Evolutionary conservation across 257 asterid species (phyloP).

Genomic region (Prunella vulgaris): DNA sequence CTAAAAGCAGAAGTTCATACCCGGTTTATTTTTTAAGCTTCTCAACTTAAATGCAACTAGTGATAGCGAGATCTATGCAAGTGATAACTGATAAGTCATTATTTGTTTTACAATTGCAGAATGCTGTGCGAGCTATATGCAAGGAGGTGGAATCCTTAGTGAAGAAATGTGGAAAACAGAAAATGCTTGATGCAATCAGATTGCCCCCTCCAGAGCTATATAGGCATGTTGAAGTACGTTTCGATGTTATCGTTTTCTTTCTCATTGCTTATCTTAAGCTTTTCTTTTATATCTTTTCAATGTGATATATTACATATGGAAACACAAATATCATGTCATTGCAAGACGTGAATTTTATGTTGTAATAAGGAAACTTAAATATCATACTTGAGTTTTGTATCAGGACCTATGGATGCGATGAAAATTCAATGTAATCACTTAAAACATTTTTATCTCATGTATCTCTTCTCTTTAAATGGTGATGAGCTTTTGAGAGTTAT

Average conservation of each 20-base stretch:
- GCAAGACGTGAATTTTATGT: constrained; percentile 1
- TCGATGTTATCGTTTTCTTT: constrained; percentile 13
- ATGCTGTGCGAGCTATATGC: constrained; percentile 80
- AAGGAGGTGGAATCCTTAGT: constrained; percentile 68
- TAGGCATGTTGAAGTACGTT: constrained; percentile 81
- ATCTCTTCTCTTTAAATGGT: constrained; percentile 4
- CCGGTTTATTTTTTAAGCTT: constrained; percentile 8
- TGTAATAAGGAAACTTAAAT: too few relatives aligned
- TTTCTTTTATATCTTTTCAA: not conserved
- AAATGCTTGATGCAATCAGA: constrained; percentile 86
- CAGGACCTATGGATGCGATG: not conserved
- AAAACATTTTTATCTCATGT: not conserved
- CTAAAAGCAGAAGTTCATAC: not conserved
- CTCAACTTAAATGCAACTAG: not conserved
- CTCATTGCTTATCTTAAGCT: not conserved
- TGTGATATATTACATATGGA: not conserved
- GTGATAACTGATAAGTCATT: constrained; percentile 10
- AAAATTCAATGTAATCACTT: not conserved
- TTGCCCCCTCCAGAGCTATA: constrained; percentile 93
- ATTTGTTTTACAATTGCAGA: constrained; percentile 44
- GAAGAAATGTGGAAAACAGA: constrained; percentile 86
- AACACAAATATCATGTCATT: constrained; percentile 1
- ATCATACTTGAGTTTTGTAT: not conserved
- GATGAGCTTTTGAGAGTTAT: constrained; percentile 3
- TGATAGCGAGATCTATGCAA: not conserved